Base-by-base conservation (phyloP, 805 yeast species). In the Candida peoriensis region DNA sequence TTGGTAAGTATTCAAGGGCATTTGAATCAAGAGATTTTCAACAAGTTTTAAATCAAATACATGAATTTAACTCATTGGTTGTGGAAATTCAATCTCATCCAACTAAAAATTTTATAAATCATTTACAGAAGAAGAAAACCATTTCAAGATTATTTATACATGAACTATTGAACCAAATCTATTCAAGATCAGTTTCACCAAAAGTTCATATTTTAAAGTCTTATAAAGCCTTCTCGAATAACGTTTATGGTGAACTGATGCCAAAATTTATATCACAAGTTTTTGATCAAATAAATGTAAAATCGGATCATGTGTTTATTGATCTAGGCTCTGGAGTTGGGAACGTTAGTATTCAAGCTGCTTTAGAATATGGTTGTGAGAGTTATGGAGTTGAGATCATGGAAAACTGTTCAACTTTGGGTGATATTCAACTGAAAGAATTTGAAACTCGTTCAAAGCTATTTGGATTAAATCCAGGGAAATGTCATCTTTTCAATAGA, bases 311-410 rank as follows among this genome's bases (percentile, higher is more conserved):
- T 28, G 72, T 66, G n/a, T 88, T 87, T 50, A 76, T 89, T 42
- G 97, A 89, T 58, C 64, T 89, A 17, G 97, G 97, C 0, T 86
- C 95, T 0, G 97, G 97, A 12, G 96, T 89, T 12, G 97, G 96
- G 0, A 89, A 89, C 53, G 86, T 96, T 38, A 81, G 83, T 0
- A 70, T 88, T 27, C 96, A 88, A 55, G 94, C 96, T 0, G 87
- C 96, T 0, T 57, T 89, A 23, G 95, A 88, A 49, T 77, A 74
- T 54, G 95, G 96, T 2, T 82, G 88, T 41, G 68, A 68, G 34
- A 80, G 95, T 56, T 86, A 84, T 50, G 97, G 97, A 1, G 85
- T 90, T 58, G 97, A 89, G 54, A 73, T 89, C 31, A 88, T 88
- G 95, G 73, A 72, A 13, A 79, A 80, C 45, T 95, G 96, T 0